Base-by-base conservation (phyloP, 1,139 yeast species). In the Yamadazyma blattariae region DNA sequence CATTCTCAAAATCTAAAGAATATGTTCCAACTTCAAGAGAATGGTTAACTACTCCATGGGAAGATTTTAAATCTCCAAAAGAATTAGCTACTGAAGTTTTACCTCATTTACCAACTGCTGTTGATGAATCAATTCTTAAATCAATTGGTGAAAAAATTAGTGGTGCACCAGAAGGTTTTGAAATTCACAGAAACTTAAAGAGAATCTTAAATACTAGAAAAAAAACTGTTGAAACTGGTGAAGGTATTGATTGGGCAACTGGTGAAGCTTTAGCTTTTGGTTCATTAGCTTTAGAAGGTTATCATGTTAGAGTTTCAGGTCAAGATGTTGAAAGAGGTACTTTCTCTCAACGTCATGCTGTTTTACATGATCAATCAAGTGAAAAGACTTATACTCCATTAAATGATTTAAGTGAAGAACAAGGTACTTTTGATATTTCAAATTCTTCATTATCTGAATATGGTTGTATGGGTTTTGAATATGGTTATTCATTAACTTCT, bases 261-360 rank as follows among this genome's bases (percentile, higher is more conserved):
- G 99, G 96, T 77, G 99, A 92, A 72, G 97, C 97, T 31, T 80
- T 92, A 56, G 98, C 98, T 27, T 90, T 82, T 57, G 99, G 97
- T 58, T 79, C 97, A 36, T 76, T 92, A 54, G 83, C 85, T 38
- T 66, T 82, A 56, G 99, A 92, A 68, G 98, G 98, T 45, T 86
- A 84, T 68, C 96, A 92, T 55, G 95, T 92, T 41, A 88, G 99
- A 75, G 85, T 92, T 38, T 87, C 97, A 34, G 99, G 99, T 61
- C 97, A 92, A 74, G 99, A 92, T 78, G 98, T 92, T 48, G 98
- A 94, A 77, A 89, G 99, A 81, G 99, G 99, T 76, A 92, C 99
- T 32, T 92, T 92, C 77, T 92, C 98, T 41, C 99, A 92, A 74
- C 94, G 99, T 74, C 99, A 92, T 60, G 95, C 98, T 38, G 97